phyloP scores from a whole-genome alignment of 805 yeast species.

The Torulaspora franciscae region DNA sequence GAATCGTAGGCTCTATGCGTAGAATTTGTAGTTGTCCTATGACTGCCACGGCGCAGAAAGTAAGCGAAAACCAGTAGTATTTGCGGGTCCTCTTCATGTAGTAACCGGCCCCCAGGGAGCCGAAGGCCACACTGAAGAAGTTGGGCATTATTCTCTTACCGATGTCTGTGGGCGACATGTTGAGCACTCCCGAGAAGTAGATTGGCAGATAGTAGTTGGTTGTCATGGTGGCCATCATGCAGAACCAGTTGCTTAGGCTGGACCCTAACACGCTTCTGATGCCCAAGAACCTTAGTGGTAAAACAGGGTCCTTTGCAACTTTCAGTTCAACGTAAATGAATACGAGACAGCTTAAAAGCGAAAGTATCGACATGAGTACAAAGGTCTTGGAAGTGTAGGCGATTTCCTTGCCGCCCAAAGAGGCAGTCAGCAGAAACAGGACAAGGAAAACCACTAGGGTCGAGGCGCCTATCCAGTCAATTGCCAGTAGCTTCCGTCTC shows the following conservation, averaged over 20 bases:
- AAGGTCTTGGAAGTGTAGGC: slow-evolving; percentile 37
- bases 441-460: slow-evolving; percentile 44
- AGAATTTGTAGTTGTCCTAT: slow-evolving; percentile 43
- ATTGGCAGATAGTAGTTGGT: slow-evolving; percentile 57
- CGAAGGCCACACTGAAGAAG: slow-evolving; percentile 52
- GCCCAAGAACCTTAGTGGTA: slow-evolving; percentile 52
- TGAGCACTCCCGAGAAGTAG: slow-evolving; percentile 52
- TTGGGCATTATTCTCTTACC: slow-evolving; percentile 60
- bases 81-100: slow-evolving; percentile 62
- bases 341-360: slow-evolving; percentile 34
- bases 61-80: slow-evolving; percentile 46
- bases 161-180: slow-evolving; percentile 49
- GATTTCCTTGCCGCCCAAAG: slow-evolving; percentile 49
- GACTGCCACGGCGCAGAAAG: slow-evolving; percentile 41
- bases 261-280: slow-evolving; percentile 60
- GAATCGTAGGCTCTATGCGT: slow-evolving; percentile 32
- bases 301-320: slow-evolving; percentile 51
- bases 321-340: slow-evolving; percentile 44
- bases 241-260: slow-evolving; percentile 35
- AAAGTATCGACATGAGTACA: slow-evolving; percentile 11
- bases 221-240: slow-evolving; percentile 43
- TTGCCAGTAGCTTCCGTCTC: slow-evolving; percentile 28
- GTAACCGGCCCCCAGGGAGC: slow-evolving; percentile 59
- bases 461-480: slow-evolving; percentile 52
- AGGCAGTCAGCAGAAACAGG: slow-evolving; percentile 46